Conservation (phyloP, 768 basidiomycete genomes). For the Lanmaoa pseudosensibilis region DNA sequence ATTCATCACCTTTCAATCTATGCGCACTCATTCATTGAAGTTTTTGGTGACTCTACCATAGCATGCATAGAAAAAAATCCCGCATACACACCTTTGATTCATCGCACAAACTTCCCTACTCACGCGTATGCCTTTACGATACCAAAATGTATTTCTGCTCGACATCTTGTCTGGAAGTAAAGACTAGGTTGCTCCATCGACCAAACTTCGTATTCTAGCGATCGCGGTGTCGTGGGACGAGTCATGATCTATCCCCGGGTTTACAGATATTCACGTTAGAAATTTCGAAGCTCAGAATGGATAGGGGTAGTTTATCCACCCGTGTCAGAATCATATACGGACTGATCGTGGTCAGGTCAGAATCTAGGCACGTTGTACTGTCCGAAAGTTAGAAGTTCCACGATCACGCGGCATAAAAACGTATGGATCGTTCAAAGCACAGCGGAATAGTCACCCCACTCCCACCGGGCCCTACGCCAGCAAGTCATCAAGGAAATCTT, state of each 20-base stretch:
- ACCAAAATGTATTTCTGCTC: too few relatives aligned
- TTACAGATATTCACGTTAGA: background rate
- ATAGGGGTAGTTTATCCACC: background rate
- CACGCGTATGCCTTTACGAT: too few relatives aligned
- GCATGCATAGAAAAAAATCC: background rate
- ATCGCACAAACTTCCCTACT: too few relatives aligned
- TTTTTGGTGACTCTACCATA: slow-evolving; percentile 7
- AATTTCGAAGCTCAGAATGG: background rate
- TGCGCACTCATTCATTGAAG: background rate
- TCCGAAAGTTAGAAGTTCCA: background rate
- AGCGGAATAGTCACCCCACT: background rate
- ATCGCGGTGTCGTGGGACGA: background rate
- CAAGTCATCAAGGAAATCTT: slow-evolving; percentile 71
- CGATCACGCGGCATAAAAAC: background rate
- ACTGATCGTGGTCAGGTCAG: background rate
- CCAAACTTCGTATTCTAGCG: background rate
- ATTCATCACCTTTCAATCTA: slow-evolving; percentile 1
- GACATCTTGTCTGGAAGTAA: too few relatives aligned
- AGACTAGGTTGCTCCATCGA: too few relatives aligned
- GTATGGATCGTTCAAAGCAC: background rate
- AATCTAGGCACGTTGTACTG: background rate
- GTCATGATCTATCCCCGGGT: background rate
- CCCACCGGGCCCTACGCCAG: slow-evolving; percentile 36
- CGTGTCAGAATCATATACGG: background rate
- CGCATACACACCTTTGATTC: too few relatives aligned